Conservation (phyloP, 805 yeast species). For the Grigorovia humatica region DNA sequence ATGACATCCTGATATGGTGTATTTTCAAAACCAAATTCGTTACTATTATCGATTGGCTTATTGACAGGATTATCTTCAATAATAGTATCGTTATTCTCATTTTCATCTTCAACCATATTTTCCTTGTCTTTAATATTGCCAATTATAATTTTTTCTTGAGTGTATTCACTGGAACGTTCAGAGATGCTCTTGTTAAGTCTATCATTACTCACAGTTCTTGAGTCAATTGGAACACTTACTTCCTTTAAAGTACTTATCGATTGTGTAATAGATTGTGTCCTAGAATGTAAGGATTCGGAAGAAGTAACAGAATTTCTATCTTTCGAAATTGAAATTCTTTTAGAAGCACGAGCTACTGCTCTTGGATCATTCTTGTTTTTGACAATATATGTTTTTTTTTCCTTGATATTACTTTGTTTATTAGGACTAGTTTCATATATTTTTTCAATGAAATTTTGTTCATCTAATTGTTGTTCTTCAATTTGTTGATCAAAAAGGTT, state of each 20-base stretch:
- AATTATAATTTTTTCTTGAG: neutral
- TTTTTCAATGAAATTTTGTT: neutral
- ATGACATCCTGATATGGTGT: constrained; percentile 6
- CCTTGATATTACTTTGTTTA: neutral
- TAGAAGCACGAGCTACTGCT: constrained; percentile 1
- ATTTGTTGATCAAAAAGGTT: neutral
- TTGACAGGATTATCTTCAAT: constrained; percentile 1
- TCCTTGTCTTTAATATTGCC: constrained; percentile 5
- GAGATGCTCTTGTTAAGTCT: neutral
- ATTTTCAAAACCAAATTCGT: constrained; percentile 16
- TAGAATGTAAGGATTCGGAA: neutral
- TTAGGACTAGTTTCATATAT: neutral
- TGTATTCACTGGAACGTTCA: neutral
- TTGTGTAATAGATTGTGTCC: neutral
- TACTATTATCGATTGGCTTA: constrained; percentile 1
- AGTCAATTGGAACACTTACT: neutral
- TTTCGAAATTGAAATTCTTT: constrained; percentile 1
- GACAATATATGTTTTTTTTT: neutral
- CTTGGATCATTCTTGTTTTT: neutral
- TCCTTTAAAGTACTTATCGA: neutral
- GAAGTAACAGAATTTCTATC: neutral
- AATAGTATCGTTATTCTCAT: constrained; percentile 4
- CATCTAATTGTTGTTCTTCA: neutral
- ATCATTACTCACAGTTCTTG: neutral
- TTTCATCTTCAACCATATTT: neutral